Percentiles rank a stretch among this genome's conserved stretches.
phyloP scores from a whole-genome alignment of 495 filamentous ascomycete species.

The Neurospora sp. region DNA sequence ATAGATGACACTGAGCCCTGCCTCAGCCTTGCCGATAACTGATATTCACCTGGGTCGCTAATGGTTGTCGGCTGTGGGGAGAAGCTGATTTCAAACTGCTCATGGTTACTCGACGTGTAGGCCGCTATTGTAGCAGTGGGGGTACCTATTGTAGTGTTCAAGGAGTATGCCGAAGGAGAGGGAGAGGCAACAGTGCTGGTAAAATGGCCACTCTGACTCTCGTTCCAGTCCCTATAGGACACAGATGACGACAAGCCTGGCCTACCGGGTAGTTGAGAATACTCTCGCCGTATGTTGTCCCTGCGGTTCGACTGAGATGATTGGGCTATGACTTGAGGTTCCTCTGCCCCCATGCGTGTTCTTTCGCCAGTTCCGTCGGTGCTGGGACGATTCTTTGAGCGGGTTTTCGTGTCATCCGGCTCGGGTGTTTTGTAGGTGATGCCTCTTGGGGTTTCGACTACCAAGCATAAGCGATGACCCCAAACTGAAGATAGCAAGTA shows the following conservation, averaged over 20 bases:
- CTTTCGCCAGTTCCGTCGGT: neutral
- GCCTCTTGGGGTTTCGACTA: slow-evolving; percentile 5
- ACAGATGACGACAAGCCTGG: neutral
- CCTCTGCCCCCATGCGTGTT: neutral
- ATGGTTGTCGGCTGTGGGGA: neutral
- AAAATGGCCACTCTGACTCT: neutral
- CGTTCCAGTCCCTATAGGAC: neutral
- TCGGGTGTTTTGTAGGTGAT: slow-evolving; percentile 9
- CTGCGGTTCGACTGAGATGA: neutral
- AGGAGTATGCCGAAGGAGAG: neutral
- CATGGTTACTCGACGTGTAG: neutral
- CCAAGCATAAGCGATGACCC: neutral
- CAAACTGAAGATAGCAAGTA: neutral
- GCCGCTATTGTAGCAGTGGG: neutral
- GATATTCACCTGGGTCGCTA: neutral
- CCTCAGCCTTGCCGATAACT: neutral
- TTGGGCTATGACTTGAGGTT: neutral
- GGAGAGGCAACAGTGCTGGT: neutral
- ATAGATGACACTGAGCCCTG: neutral
- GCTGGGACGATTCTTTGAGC: neutral
- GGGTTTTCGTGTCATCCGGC: neutral
- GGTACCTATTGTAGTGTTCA: neutral
- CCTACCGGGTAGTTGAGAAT: neutral
- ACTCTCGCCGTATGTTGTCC: neutral
- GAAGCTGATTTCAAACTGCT: neutral